Evolutionary conservation across 305 asterid genomes (phyloP).

Genomic region (Fraxinus nigra): DNA sequence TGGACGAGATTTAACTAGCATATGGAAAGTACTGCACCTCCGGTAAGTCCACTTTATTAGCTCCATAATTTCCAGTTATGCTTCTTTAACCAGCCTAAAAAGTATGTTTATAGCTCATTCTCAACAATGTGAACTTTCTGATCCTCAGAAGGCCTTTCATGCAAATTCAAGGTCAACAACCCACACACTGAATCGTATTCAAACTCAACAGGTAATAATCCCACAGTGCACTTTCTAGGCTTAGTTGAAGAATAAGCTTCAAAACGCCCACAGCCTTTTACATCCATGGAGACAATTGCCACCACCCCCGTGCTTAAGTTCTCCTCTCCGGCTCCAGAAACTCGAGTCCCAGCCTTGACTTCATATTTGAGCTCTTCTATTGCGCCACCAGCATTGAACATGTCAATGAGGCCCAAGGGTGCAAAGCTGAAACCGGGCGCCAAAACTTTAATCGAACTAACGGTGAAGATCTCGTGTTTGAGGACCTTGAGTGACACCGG

Average conservation of each 20-base stretch:
- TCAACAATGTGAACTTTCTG: slow-evolving; percentile 37
- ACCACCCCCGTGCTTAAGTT: slow-evolving; percentile 42
- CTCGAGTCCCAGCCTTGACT: background rate
- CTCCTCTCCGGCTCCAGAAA: slow-evolving; percentile 24
- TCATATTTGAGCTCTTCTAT: slow-evolving; percentile 40
- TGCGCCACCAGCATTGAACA: slow-evolving; percentile 77
- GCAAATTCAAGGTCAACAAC: slow-evolving; percentile 40
- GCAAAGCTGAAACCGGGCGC: slow-evolving; percentile 54
- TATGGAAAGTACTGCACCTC: background rate
- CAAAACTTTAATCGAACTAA: slow-evolving; percentile 56
- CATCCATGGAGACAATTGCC: slow-evolving; percentile 48
- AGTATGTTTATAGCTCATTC: slow-evolving; percentile 41
- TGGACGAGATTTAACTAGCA: background rate
- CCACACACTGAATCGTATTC: slow-evolving; percentile 42
- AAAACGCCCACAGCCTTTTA: slow-evolving; percentile 76
- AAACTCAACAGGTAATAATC: slow-evolving; percentile 39
- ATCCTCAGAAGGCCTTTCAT: slow-evolving; percentile 47
- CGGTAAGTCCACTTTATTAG: background rate
- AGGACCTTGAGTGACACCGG: slow-evolving; percentile 77
- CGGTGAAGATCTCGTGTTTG: slow-evolving; percentile 71
- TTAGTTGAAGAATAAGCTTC: slow-evolving; percentile 76
- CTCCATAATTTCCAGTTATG: slow-evolving; percentile 5
- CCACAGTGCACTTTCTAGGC: slow-evolving; percentile 55
- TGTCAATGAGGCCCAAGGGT: slow-evolving; percentile 75
- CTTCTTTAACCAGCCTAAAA: slow-evolving; percentile 23